Conservation (phyloP, 1,139 yeast genomes). For the Magnusiomyces paraingens region DNA sequence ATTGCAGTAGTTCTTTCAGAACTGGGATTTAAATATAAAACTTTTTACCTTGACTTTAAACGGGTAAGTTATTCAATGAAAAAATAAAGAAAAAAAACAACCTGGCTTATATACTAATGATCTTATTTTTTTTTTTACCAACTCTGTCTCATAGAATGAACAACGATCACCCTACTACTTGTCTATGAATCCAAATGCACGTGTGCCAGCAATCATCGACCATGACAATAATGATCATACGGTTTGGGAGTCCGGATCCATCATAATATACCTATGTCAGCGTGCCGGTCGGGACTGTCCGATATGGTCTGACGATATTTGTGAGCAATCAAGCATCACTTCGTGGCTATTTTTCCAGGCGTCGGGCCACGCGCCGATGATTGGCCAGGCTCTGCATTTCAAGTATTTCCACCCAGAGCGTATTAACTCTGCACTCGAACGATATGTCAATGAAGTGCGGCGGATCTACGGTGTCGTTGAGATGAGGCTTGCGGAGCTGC, state of each 20-base stretch:
- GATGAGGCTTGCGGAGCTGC: slow-evolving; percentile 88
- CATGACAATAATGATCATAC: slow-evolving; percentile 73
- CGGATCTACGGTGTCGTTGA: slow-evolving; percentile 92
- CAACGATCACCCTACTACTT: slow-evolving; percentile 92
- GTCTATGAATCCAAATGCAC: slow-evolving; percentile 84
- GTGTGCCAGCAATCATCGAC: slow-evolving; percentile 91
- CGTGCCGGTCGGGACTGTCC: slow-evolving; percentile 61
- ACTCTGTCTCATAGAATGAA: slow-evolving; percentile 46
- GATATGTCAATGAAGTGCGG: slow-evolving; percentile 89
- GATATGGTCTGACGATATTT: slow-evolving; percentile 72
- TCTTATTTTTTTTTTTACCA: not conserved
- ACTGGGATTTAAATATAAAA: slow-evolving; percentile 69
- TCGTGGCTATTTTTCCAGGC: slow-evolving; percentile 94
- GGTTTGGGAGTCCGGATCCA: slow-evolving; percentile 94
- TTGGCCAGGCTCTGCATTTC: slow-evolving; percentile 94
- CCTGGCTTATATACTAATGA: too few species aligned
- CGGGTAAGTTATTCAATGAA: slow-evolving; percentile 28
- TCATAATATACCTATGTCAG: slow-evolving; percentile 65
- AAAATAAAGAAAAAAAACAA: too few species aligned
- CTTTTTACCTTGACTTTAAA: slow-evolving; percentile 82
- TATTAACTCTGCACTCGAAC: slow-evolving; percentile 81
- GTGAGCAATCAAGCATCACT: slow-evolving; percentile 80
- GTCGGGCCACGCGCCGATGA: slow-evolving; percentile 96
- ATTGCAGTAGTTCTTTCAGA: slow-evolving; percentile 88
- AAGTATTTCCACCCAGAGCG: slow-evolving; percentile 83